phyloP scores from a whole-genome alignment of 768 basidiomycete species.

The Postia placenta region DNA sequence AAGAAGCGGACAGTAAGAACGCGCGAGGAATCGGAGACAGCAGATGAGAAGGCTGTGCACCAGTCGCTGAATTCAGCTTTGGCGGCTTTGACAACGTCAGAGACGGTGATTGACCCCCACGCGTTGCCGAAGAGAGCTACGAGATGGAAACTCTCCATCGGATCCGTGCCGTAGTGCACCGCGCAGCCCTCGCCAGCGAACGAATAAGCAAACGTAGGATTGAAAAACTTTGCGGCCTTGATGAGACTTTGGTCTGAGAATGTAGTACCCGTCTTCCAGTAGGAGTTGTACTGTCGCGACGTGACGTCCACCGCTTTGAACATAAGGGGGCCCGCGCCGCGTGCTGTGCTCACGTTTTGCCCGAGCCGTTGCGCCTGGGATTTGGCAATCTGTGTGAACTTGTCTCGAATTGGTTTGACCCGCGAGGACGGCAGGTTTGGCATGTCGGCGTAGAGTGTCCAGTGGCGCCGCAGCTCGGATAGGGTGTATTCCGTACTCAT shows the following conservation, averaged over 20 bases:
- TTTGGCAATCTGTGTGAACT: constrained; percentile 20
- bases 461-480: constrained; percentile 13
- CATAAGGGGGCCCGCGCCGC: constrained; percentile 34
- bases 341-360: constrained; percentile 8
- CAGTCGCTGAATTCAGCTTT: constrained; percentile 32
- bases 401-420: constrained; percentile 15
- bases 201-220: constrained; percentile 43
- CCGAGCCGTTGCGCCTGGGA: not conserved
- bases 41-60: constrained; percentile 22
- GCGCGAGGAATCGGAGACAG: constrained; percentile 14
- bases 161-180: constrained; percentile 41
- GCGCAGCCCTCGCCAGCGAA: constrained; percentile 31
- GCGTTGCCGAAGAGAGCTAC: constrained; percentile 22
- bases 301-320: constrained; percentile 1
- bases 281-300: constrained; percentile 23
- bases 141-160: constrained; percentile 36
- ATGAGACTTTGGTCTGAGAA: constrained; percentile 14
- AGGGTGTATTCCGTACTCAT: constrained; percentile 10
- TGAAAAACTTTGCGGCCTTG: constrained; percentile 26
- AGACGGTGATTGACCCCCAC: constrained; percentile 7
- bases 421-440: constrained; percentile 19
- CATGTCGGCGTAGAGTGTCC: constrained; percentile 24
- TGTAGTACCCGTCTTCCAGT: constrained; percentile 39
- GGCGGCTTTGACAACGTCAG: constrained; percentile 25
- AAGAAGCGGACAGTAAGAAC: constrained; percentile 24